A percentile compares a stretch with the other conserved stretches of the same genome.
phyloP scores from a whole-genome alignment of 2,329 filamentous ascomycete genomes.

The Lasiodiplodia sp. region DNA sequence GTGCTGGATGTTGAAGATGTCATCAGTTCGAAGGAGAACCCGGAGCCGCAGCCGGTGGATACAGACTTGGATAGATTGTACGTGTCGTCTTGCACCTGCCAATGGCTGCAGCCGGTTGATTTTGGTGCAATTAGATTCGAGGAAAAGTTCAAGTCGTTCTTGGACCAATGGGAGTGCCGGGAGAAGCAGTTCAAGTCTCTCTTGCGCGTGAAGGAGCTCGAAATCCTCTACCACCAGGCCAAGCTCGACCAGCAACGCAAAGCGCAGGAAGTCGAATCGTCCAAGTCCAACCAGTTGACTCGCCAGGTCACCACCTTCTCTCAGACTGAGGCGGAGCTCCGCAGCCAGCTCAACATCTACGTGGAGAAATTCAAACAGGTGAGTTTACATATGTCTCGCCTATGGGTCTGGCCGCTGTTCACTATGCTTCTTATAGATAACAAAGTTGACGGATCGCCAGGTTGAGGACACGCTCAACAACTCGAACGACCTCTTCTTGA shows the following conservation, averaged over 20 bases:
- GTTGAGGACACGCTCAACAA: slow-evolving; percentile 99
- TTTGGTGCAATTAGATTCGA: slow-evolving; percentile 47
- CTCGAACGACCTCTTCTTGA: slow-evolving; percentile 95
- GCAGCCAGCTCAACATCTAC: slow-evolving; percentile 96
- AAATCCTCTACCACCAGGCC: slow-evolving; percentile 90
- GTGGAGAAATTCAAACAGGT: slow-evolving; percentile 99
- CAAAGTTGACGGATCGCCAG: slow-evolving; percentile 61
- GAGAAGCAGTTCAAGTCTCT: slow-evolving; percentile 93
- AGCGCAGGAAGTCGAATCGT: slow-evolving; percentile 80
- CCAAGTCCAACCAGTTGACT: slow-evolving; percentile 83
- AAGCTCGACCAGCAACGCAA: slow-evolving; percentile 91
- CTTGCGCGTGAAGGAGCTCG: slow-evolving; percentile 92
- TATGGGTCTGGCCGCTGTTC: slow-evolving; percentile 28
- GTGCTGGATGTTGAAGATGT: slow-evolving; percentile 87
- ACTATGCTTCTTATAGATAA: slow-evolving; percentile 33
- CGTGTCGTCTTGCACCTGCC: slow-evolving; percentile 43
- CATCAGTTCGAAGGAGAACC: slow-evolving; percentile 82
- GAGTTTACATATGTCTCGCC: slow-evolving; percentile 40
- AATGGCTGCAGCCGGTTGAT: slow-evolving; percentile 36
- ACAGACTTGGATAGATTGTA: slow-evolving; percentile 90
- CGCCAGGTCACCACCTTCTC: slow-evolving; percentile 93
- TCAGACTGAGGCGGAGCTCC: slow-evolving; percentile 91
- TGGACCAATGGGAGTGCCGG: slow-evolving; percentile 95
- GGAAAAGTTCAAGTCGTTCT: slow-evolving; percentile 92
- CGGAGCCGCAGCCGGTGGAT: slow-evolving; percentile 74